Percentiles rank a stretch among this genome's conserved stretches.
Conservation (phyloP, 345 rosid genomes). For the Eucalyptus erythrocorys region DNA sequence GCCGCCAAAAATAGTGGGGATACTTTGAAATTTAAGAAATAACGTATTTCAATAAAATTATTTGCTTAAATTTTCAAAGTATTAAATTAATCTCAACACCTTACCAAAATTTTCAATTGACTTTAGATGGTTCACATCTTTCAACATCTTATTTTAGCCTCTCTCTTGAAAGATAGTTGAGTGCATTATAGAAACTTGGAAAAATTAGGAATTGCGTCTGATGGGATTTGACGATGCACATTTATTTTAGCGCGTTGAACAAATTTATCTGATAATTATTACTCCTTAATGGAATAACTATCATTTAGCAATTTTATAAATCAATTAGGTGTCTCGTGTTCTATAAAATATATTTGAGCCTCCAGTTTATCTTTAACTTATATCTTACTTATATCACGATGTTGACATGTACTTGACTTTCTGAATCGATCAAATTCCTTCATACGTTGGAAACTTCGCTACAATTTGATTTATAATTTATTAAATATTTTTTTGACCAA, state of each 20-base stretch:
- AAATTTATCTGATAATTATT: background rate
- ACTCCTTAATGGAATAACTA: background rate
- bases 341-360: background rate
- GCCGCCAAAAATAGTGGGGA: background rate
- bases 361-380: background rate
- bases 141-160: background rate
- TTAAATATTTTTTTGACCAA: background rate
- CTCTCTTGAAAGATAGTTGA: background rate
- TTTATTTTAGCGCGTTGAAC: background rate
- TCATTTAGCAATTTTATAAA: background rate
- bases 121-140: background rate
- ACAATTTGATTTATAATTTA: background rate
- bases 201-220: background rate
- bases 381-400: background rate
- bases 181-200: background rate
- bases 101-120: background rate
- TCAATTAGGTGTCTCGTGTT: background rate
- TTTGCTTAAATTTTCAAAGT: background rate
- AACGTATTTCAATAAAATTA: background rate
- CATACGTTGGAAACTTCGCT: background rate
- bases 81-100: background rate
- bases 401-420: background rate
- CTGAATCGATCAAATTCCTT: background rate
- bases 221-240: background rate
- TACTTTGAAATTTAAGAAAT: background rate